Base-by-base conservation (phyloP, 805 yeast genomes). In the Lipomyces orientalis region DNA sequence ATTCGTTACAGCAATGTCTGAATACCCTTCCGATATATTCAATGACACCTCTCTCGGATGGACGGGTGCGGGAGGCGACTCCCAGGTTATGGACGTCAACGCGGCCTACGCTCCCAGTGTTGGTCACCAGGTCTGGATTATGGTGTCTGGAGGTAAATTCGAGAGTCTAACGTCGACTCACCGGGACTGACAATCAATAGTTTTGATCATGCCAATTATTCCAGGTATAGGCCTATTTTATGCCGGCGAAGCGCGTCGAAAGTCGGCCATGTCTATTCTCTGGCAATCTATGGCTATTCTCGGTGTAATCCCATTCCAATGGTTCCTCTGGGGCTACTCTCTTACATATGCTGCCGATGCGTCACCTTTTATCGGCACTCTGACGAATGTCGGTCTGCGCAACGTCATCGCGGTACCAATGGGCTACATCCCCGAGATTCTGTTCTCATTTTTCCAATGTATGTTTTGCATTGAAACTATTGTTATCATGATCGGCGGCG, bases 291-390 rank as follows among this genome's bases (percentile, higher is more conserved):
- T 94, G 76, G 93, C 91, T 91, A 91, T 95, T 19, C 87, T 87
- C 22, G 88, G 94, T 73, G 81, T 94, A 37, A 87, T 93, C 5
- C 80, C 90, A 0, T 92, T 95, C 85, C 97, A 95, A 79, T 94
- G 98, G 98, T 94, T 92, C 80, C 93, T 93, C 82, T 93, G 98
- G 97, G 99, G 98, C 71, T 94, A 90, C 79, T 90, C 97, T 16
- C 84, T 94, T 66, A 89, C 91, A 19, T 94, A 93, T 77, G 84
- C 93, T 33, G 91, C 88, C 76, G 81, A 83, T 64, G 87, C 86
- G n/a, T 85, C 90, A 8, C 83, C 82, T n/a, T 90, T 93, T 79
- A 82, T 92, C 72, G 99, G 99, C 64, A 86, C 91, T 67, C 81
- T 94, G 78, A 85, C 86, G 74, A 88, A 90, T 79, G 91, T 93